phyloP scores from a whole-genome alignment of 805 yeast species.

The Lipomyces spencermartinsiae region DNA sequence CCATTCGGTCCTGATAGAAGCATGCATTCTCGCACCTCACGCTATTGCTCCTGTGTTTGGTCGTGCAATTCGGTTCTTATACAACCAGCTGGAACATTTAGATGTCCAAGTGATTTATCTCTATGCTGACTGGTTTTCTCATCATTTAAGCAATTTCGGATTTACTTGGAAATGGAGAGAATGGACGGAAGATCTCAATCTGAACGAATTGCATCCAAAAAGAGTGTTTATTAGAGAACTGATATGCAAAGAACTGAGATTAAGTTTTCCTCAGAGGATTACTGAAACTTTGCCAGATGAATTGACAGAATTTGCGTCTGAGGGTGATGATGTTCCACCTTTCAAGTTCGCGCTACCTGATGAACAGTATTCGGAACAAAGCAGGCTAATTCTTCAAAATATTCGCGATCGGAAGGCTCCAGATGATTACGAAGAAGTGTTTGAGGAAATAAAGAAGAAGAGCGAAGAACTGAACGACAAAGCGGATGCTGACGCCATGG shows the following conservation, averaged over 20 bases:
- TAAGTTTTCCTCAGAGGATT: slow-evolving; percentile 77
- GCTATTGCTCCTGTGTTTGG: slow-evolving; percentile 95
- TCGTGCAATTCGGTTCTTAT: slow-evolving; percentile 84
- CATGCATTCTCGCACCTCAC: slow-evolving; percentile 79
- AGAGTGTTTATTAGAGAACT: slow-evolving; percentile 75
- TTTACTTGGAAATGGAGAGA: slow-evolving; percentile 98
- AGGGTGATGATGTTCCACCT: slow-evolving; percentile 39
- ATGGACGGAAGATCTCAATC: slow-evolving; percentile 65
- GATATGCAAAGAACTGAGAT: slow-evolving; percentile 80
- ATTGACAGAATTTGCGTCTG: slow-evolving; percentile 46
- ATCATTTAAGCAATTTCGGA: slow-evolving; percentile 90
- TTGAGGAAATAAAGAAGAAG: slow-evolving; percentile 37
- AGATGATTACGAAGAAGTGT: slow-evolving; percentile 26
- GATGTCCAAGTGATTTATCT: slow-evolving; percentile 79
- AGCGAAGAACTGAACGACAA: slow-evolving; percentile 37
- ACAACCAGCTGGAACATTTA: slow-evolving; percentile 65
- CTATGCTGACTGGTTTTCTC: slow-evolving; percentile 87
- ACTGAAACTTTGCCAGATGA: slow-evolving; percentile 71
- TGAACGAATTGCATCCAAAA: slow-evolving; percentile 69
- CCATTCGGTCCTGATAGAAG: slow-evolving; percentile 82
- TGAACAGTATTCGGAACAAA: slow-evolving; percentile 26
- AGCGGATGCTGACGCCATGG: slow-evolving; percentile 38
- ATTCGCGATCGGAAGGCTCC: slow-evolving; percentile 31
- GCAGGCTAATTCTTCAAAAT: slow-evolving; percentile 23
- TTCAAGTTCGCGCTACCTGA: slow-evolving; percentile 47